These are phyloP conservation scores for Plenodomus biglobosus DNA, from an alignment of 2,329 filamentous ascomycete species.

Conservation along the genomic window DNA sequence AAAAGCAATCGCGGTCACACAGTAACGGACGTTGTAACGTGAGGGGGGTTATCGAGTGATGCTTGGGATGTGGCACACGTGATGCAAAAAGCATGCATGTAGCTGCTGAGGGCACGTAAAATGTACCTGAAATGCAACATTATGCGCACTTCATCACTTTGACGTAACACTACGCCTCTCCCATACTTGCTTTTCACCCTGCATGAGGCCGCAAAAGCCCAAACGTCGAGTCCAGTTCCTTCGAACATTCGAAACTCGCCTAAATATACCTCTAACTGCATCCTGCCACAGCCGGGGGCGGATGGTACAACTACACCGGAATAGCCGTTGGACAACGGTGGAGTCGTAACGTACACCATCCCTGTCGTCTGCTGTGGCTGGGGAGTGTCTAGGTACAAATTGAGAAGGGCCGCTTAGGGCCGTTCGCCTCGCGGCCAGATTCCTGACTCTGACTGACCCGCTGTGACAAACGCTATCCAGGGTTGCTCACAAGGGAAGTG, in stretches of 20 bases:
- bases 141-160: background rate
- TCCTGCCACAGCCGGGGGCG: no score
- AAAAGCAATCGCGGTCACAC: background rate
- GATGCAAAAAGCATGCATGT: background rate
- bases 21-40: background rate
- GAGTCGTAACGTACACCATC: background rate
- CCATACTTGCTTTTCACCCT: background rate
- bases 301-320: background rate
- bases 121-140: background rate
- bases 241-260: background rate
- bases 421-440: background rate
- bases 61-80: background rate
- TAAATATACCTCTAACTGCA: background rate
- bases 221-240: background rate
- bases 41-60: background rate
- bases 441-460: background rate
- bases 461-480: background rate
- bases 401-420: background rate
- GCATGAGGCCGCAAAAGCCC: background rate
- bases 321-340: background rate
- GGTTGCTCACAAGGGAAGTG: background rate
- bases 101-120: background rate
- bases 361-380: background rate
- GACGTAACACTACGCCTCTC: background rate
- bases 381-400: background rate